Evolutionary conservation across 2,329 filamentous ascomycete species (phyloP).

Genomic region (Camillea tinctor): DNA sequence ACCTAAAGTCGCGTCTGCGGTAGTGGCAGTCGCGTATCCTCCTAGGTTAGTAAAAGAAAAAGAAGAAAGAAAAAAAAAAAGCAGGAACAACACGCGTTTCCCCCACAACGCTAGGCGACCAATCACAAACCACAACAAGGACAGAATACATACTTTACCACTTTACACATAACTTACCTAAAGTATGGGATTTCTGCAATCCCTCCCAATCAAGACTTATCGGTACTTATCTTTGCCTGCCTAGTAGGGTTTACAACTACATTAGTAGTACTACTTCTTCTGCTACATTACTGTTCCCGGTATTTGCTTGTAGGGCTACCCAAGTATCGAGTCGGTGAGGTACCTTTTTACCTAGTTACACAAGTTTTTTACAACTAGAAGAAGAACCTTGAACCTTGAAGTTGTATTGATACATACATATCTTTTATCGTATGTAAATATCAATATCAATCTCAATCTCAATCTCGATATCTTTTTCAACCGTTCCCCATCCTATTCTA

Average conservation of each 20-base stretch:
- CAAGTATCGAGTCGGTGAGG: neutral
- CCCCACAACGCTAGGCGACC: neutral
- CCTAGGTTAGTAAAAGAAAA: neutral
- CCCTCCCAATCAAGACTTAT: constrained; percentile 9
- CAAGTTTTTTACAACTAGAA: neutral
- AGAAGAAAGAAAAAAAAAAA: neutral
- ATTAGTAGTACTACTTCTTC: no score
- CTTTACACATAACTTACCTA: constrained; percentile 4
- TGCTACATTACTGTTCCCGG: neutral
- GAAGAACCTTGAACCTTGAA: no score
- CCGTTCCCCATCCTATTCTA: neutral
- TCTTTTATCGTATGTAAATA: no score
- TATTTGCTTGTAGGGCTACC: neutral
- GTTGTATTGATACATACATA: no score
- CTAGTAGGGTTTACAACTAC: neutral
- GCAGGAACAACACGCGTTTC: neutral
- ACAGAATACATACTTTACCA: neutral
- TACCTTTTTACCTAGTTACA: neutral
- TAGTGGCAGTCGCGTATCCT: neutral
- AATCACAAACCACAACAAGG: neutral
- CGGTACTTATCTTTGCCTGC: constrained; percentile 8
- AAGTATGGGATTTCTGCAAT: constrained; percentile 12
- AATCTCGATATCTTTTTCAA: neutral
- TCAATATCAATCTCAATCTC: no score
- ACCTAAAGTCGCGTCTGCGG: neutral